Evolutionary conservation across 306 rosid species (phyloP), one percentile per base, ranked within the genome.

Genomic region (Macrotyloma uniflorum): DNA sequence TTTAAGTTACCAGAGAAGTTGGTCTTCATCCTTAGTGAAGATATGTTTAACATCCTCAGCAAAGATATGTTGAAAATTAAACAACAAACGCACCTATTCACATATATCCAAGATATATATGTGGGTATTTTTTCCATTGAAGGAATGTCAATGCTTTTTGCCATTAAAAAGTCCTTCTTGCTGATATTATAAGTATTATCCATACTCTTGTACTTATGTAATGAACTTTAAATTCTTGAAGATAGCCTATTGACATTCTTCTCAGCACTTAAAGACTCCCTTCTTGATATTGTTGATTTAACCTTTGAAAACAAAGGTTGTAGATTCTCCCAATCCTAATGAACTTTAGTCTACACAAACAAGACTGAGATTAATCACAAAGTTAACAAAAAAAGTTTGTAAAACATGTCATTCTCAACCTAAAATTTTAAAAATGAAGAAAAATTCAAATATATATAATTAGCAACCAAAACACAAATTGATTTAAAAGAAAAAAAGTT

Each of bases 1-100:
- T 62, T 76, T 66, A 59, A 79, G 86, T 87, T 86, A 92, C 98
- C 70, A 70, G 11, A 94, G 23, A 82, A 92, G 28, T 59, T 53
- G 87, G 76, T 94, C 98, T 83, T 94, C 97, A 24, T 80, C 87
- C 38, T 83, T 73, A 19, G 92, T 79, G 81, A 94, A 94, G 24
- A 86, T 83, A 72, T 79, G 89, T 63, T 89, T 28, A 5, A 6
- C 19, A 5, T 58, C 83, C 77, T 84, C 86, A 0, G 67, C 51
- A 64, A 79, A 91, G 43, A 94, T 86, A 13, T 87, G 87, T 35
- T n/a, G n/a, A n/a, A n/a, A n/a, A n/a, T n/a, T n/a, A n/a, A n/a
- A n/a, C n/a, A n/a, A n/a, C n/a, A n/a, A n/a, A n/a, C n/a, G n/a
- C n/a, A n/a, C n/a, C n/a, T n/a, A n/a, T n/a, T n/a, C n/a, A n/a